phyloP scores from a whole-genome alignment of 768 basidiomycete species.

The Rhodosporidiobolus sp. region DNA sequence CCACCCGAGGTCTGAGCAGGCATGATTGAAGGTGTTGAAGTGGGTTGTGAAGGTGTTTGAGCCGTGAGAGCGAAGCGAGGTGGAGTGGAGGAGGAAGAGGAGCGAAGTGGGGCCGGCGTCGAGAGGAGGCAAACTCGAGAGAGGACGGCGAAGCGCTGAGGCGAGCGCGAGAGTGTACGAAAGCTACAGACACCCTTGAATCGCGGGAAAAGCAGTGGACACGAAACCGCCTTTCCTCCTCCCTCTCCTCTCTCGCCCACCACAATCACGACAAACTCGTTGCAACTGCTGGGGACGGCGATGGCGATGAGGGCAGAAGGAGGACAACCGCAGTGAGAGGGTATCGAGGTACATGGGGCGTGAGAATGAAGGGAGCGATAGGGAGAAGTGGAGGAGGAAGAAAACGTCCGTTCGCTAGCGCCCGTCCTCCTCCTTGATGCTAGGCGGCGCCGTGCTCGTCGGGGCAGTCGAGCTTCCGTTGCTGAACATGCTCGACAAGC shows the following conservation, averaged over 20 bases:
- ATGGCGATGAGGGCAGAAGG: not conserved
- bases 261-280: too few species aligned
- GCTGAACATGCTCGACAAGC: constrained; percentile 24
- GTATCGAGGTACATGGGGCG: not conserved
- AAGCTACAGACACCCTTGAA: too few species aligned
- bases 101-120: too few species aligned
- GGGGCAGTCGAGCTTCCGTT: constrained; percentile 21
- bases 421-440: constrained; percentile 28
- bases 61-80: not conserved
- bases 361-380: not conserved
- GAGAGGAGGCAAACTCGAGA: not conserved
- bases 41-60: not conserved
- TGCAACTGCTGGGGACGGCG: not conserved
- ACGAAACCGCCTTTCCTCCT: too few species aligned
- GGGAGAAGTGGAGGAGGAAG: too few species aligned
- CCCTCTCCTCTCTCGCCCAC: too few species aligned
- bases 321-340: not conserved
- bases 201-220: too few species aligned
- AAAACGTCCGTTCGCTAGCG: not conserved
- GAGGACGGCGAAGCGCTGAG: too few species aligned
- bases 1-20: not conserved
- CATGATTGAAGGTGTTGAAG: not conserved
- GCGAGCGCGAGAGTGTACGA: too few species aligned
- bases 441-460: constrained; percentile 27
- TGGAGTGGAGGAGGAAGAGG: not conserved